phyloP scores from a whole-genome alignment of 257 asterid species.

The Solanum bulbocastanum region DNA sequence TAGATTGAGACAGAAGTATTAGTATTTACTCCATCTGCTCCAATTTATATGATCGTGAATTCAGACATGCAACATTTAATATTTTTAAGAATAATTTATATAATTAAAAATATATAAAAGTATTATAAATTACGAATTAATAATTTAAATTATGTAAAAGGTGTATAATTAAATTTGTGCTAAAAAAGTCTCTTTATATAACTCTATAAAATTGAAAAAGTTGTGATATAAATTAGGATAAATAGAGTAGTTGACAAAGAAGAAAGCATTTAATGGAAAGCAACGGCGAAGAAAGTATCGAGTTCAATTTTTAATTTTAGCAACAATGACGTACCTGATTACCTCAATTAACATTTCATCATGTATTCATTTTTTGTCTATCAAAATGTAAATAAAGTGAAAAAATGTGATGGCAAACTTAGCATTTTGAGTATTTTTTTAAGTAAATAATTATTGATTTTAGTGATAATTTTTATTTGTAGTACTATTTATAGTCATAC shows the following conservation, averaged over 20 bases:
- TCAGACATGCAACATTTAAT: no score
- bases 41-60: no score
- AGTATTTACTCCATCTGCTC: background rate
- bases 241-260: background rate
- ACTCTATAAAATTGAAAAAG: background rate
- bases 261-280: background rate
- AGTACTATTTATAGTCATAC: no score
- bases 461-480: background rate
- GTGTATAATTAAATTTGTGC: background rate
- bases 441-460: no score
- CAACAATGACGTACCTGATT: background rate
- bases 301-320: background rate
- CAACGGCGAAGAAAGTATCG: no score
- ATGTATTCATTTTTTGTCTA: background rate
- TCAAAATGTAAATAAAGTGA: background rate
- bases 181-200: no score
- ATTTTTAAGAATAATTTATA: no score
- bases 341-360: background rate
- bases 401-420: background rate
- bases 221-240: background rate
- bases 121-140: no score
- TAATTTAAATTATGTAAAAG: no score
- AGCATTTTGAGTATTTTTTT: background rate
- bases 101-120: no score
- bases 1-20: background rate